A percentile compares a stretch with the other conserved stretches of the same genome.
These are phyloP conservation scores for Edaphochlamys debaryana DNA, from an alignment of 139 green algal species.

Conservation along the genomic window DNA sequence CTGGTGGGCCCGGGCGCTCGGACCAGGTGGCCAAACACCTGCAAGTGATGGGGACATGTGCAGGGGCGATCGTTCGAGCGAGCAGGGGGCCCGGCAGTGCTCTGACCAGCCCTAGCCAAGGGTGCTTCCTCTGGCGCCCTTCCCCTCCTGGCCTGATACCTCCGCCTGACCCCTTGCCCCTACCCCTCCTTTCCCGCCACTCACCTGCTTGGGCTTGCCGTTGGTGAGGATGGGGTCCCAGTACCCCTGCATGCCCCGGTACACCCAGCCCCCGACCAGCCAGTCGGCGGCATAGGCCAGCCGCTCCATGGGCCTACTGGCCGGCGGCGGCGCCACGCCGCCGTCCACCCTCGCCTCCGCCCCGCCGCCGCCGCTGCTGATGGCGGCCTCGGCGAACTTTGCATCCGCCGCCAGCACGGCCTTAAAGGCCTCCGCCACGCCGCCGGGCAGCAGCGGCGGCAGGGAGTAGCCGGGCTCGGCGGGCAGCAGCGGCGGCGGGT, in stretches of 20 bases:
- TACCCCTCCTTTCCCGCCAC: neutral
- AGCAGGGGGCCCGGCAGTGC: neutral
- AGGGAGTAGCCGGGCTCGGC: constrained; percentile 16
- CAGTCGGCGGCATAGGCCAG: constrained; percentile 30
- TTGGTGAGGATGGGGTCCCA: constrained; percentile 27
- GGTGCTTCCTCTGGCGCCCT: too few relatives aligned
- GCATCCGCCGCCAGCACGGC: neutral
- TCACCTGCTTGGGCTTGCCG: constrained; percentile 14
- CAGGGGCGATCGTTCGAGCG: neutral
- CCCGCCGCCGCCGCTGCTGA: too few relatives aligned
- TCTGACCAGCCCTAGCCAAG: too few relatives aligned
- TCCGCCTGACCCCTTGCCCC: too few relatives aligned
- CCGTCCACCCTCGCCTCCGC: too few relatives aligned
- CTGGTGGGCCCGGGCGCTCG: constrained; percentile 26
- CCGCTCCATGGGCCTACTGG: neutral
- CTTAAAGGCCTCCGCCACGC: neutral
- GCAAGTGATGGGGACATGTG: neutral
- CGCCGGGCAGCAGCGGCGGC: neutral
- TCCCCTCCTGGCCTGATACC: too few relatives aligned
- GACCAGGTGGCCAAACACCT: constrained; percentile 40
- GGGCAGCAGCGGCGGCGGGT: constrained; percentile 3
- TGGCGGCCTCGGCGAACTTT: neutral
- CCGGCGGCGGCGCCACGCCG: neutral
- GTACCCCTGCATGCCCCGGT: constrained; percentile 4
- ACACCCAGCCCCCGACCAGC: constrained; percentile 21